These are phyloP conservation scores for Leccinum subrobustum DNA, from an alignment of 1,284 basidiomycete species.

Conservation along the genomic window DNA sequence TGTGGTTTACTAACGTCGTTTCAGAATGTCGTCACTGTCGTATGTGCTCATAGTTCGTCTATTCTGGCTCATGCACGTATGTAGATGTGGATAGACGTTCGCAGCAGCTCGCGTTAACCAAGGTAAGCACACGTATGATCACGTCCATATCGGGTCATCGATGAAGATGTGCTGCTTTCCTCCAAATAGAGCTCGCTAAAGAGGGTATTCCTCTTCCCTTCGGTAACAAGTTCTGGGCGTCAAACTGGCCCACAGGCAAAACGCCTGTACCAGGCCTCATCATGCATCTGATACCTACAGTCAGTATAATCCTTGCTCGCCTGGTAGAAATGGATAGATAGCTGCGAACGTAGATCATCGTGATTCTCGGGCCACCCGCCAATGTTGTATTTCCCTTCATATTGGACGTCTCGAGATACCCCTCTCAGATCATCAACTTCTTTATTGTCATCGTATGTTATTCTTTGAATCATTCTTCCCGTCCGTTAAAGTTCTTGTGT, in stretches of 20 bases:
- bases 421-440: slow-evolving; percentile 54
- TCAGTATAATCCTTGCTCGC: slow-evolving; percentile 1
- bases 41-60: slow-evolving; percentile 12
- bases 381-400: slow-evolving; percentile 51
- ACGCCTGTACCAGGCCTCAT: slow-evolving; percentile 39
- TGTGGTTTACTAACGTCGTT: slow-evolving; percentile 2
- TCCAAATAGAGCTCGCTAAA: slow-evolving; percentile 38
- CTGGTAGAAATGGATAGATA: background rate
- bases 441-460: slow-evolving; percentile 48
- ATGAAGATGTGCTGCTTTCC: background rate
- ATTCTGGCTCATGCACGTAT: background rate
- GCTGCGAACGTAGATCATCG: slow-evolving; percentile 38
- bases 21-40: slow-evolving; percentile 37
- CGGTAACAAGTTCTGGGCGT: slow-evolving; percentile 38
- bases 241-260: slow-evolving; percentile 38
- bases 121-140: slow-evolving; percentile 23
- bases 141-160: background rate
- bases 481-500: background rate
- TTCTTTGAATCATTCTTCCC: too few relatives aligned
- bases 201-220: slow-evolving; percentile 41
- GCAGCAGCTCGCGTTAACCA: slow-evolving; percentile 46
- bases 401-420: slow-evolving; percentile 58
- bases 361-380: slow-evolving; percentile 49
- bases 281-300: slow-evolving; percentile 35
- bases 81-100: slow-evolving; percentile 37